Base-by-base conservation (phyloP, 768 basidiomycete genomes). In the Mycena latifolia region DNA sequence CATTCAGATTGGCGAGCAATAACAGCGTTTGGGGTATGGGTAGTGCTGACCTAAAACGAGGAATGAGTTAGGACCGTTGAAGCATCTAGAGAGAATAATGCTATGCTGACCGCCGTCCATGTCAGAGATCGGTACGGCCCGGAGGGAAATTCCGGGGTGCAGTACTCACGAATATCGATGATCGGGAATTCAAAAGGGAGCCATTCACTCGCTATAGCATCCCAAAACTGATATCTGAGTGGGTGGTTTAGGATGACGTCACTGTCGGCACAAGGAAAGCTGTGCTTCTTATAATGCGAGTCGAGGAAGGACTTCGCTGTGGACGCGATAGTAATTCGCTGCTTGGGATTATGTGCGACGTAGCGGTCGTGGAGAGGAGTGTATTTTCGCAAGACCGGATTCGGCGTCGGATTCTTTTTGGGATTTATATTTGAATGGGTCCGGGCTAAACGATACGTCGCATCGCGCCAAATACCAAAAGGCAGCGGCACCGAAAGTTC, bases 381-480 rank as follows among this genome's bases (percentile, higher is more conserved):
- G 52, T 76, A 77, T 0, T 43, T 17, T 29, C 15, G 18, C 28
- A 65, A 31, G 10, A 41, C 52, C 24, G 15, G 25, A 12, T 24
- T 76, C 14, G 41, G 20, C 11, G n/a, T n/a, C n/a, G n/a, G n/a
- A n/a, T 20, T 12, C 8, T 43, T 43, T 43, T 20, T 43, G 41
- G 10, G 10, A 20, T 43, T 7, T n/a, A n/a, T n/a, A n/a, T 9
- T 64, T 5, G 54, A 43, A 31, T 17, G 43, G 20, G n/a, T 57
- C 10, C 6, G 27, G 4, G 53, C 52, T 11, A 66, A 29, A 3
- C 22, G 62, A 67, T 78, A 80, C 7, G 84, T 85, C 28, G 75
- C 72, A 0, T 71, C 74, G 55, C 86, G 78, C 86, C 86, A 87
- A 57, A 80, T 74, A 7, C 75, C 70, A 67, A 86, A 83, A 11